Conservation (phyloP, 345 rosid genomes). For the Durio zibethinus region DNA sequence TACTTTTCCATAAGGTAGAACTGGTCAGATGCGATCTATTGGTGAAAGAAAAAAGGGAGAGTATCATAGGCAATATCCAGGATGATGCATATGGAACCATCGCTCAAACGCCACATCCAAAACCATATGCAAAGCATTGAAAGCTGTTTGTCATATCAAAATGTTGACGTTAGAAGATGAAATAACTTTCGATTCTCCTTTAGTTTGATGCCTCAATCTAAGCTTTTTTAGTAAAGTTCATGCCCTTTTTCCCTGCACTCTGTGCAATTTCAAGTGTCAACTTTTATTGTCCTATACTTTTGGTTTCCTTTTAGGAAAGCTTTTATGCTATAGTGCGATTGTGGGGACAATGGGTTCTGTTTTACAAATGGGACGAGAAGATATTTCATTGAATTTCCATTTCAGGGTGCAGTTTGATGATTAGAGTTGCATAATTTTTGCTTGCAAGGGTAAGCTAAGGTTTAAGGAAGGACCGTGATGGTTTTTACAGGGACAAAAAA, state of each 20-base stretch:
- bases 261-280: constrained; percentile 27
- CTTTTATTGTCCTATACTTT: constrained; percentile 30
- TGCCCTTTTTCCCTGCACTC: constrained; percentile 28
- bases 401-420: neutral
- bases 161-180: constrained; percentile 13
- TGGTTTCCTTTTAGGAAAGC: constrained; percentile 22
- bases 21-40: no score
- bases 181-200: neutral
- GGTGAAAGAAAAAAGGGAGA: no score
- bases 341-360: constrained; percentile 21
- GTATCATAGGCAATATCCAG: neutral
- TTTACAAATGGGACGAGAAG: no score
- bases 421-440: neutral
- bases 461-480: neutral
- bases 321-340: constrained; percentile 16
- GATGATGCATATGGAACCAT: constrained; percentile 34
- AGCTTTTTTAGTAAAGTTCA: constrained; percentile 25
- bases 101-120: constrained; percentile 14
- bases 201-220: constrained; percentile 6
- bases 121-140: neutral
- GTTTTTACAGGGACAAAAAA: no score
- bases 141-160: constrained; percentile 3
- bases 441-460: neutral
- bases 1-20: neutral
- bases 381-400: neutral